These are phyloP conservation scores for Zasmidium angulare DNA, from an alignment of 2,329 filamentous ascomycete genomes.

Conservation along the genomic window DNA sequence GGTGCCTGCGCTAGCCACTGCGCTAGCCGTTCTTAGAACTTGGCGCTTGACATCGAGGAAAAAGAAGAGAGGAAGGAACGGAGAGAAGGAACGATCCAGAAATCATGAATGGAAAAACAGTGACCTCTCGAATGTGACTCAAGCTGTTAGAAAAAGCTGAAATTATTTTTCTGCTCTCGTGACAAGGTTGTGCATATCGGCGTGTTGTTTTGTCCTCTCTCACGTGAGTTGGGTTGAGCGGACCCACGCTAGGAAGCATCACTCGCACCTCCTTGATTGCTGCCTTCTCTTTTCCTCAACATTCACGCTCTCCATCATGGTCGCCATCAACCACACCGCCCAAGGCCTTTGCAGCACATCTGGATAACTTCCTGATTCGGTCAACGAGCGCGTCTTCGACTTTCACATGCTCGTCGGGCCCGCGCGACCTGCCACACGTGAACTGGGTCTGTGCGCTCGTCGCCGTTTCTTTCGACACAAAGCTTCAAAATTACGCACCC, in stretches of 20 bases:
- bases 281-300: not conserved
- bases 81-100: too few relatives aligned
- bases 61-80: too few relatives aligned
- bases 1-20: too few relatives aligned
- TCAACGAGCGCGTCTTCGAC: not conserved
- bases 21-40: not conserved
- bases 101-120: too few relatives aligned
- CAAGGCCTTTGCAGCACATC: not conserved
- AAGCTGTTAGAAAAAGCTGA: too few relatives aligned
- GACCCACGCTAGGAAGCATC: not conserved
- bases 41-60: too few relatives aligned
- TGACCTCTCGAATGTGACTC: too few relatives aligned
- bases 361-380: slow-evolving; percentile 1
- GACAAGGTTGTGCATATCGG: not conserved
- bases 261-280: not conserved
- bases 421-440: slow-evolving; percentile 1
- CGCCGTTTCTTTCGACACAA: slow-evolving; percentile 1
- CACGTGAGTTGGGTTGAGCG: not conserved
- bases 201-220: not conserved
- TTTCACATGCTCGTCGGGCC: slow-evolving; percentile 9
- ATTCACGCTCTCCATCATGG: not conserved
- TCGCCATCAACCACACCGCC: not conserved
- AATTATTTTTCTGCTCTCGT: not conserved
- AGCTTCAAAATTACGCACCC: not conserved
- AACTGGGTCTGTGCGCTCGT: slow-evolving; percentile 2